A percentile compares a stretch with the other conserved stretches of the same genome.
Conservation (phyloP, 129 eudicot species). For the Artemisia tridentata region DNA sequence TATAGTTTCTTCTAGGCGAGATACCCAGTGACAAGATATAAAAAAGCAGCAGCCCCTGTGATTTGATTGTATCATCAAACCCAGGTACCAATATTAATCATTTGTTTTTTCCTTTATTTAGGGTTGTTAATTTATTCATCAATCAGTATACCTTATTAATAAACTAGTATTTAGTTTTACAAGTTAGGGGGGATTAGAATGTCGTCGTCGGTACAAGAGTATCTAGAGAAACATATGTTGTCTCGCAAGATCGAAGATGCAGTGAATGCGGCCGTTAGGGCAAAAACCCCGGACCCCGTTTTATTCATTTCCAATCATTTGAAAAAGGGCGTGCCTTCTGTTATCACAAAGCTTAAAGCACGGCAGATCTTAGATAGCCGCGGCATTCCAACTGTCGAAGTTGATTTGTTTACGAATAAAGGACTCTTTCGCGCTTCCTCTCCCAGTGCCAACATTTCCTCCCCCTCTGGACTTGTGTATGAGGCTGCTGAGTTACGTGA, state of each 20-base stretch:
- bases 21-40: too few relatives aligned
- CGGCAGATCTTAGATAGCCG: slow-evolving; percentile 91
- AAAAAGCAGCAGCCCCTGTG: too few relatives aligned
- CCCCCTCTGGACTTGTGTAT: slow-evolving; percentile 72
- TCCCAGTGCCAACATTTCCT: slow-evolving; percentile 52
- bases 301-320: slow-evolving; percentile 95
- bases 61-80: too few relatives aligned
- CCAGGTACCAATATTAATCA: too few relatives aligned
- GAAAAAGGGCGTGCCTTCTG: slow-evolving; percentile 88
- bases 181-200: too few relatives aligned
- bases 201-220: slow-evolving; percentile 93
- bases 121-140: too few relatives aligned
- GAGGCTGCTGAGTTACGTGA: slow-evolving; percentile 95
- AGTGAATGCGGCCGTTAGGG: slow-evolving; percentile 98
- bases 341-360: slow-evolving; percentile 81
- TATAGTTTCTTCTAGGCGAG: too few relatives aligned
- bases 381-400: slow-evolving; percentile 98
- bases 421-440: slow-evolving; percentile 90
- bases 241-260: slow-evolving; percentile 98
- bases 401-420: slow-evolving; percentile 80
- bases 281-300: slow-evolving; percentile 92
- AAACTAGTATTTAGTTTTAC: background rate
- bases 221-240: slow-evolving; percentile 88
- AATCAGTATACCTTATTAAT: too few relatives aligned
- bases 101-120: too few relatives aligned